These are phyloP conservation scores for Cladophialophora carrionii DNA, from an alignment of 2,329 filamentous ascomycete genomes.

Conservation along the genomic window DNA sequence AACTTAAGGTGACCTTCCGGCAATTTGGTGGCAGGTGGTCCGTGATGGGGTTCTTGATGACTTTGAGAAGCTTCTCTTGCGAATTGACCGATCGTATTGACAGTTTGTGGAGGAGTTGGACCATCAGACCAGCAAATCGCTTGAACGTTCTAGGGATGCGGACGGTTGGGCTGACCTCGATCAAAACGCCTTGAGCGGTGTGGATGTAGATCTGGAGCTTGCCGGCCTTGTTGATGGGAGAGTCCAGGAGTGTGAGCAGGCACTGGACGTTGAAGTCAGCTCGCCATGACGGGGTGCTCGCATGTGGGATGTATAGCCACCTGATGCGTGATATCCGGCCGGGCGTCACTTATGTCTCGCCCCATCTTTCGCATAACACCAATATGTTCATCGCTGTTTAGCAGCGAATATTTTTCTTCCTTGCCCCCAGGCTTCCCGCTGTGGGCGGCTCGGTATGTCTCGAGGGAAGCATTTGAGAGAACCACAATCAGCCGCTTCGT, in stretches of 20 bases:
- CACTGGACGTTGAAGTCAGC: conserved; percentile 63
- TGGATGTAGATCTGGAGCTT: conserved; percentile 98
- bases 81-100: conserved; percentile 96
- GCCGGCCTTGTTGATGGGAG: conserved; percentile 97
- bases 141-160: conserved; percentile 98
- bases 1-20: conserved; percentile 95
- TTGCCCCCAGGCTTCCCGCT: conserved; percentile 67
- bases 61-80: conserved; percentile 94
- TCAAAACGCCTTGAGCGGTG: conserved; percentile 94
- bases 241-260: conserved; percentile 93
- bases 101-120: conserved; percentile 91
- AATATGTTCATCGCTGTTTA: conserved; percentile 99
- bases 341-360: conserved; percentile 94
- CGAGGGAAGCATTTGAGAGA: conserved; percentile 92
- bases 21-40: conserved; percentile 96
- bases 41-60: conserved; percentile 97
- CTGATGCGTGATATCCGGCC: conserved; percentile 98
- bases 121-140: conserved; percentile 97
- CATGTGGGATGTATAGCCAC: conserved; percentile 54
- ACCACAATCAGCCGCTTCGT: conserved; percentile 91
- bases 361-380: conserved; percentile 99
- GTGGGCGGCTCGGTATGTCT: conserved; percentile 92
- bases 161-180: conserved; percentile 97
- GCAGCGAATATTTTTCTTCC: conserved; percentile 94
- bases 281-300: conserved; percentile 27